These are phyloP conservation scores for Rauvolfia tetraphylla DNA, from an alignment of 257 asterid genomes.

Conservation along the genomic window DNA sequence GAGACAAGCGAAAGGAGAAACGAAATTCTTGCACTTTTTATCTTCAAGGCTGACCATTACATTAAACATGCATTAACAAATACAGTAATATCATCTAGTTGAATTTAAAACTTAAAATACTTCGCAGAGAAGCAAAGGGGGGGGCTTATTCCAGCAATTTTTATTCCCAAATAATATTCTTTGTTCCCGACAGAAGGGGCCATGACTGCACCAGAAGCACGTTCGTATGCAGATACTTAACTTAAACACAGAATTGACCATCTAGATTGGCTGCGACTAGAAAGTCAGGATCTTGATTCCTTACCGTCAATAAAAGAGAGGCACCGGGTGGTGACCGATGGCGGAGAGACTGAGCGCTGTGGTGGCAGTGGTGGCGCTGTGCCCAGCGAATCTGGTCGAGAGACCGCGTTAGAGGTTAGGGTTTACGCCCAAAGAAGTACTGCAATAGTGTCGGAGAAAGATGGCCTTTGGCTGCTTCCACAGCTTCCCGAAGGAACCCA, in stretches of 20 bases:
- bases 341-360: background rate
- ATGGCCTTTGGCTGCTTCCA: background rate
- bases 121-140: background rate
- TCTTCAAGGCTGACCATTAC: background rate
- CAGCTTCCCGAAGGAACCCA: background rate
- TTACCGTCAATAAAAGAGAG: background rate
- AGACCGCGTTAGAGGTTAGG: constrained; percentile 3
- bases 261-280: background rate
- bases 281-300: background rate
- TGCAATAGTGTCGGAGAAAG: no score
- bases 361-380: background rate
- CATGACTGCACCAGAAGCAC: background rate
- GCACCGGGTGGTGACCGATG: no score
- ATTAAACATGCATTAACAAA: no score
- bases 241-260: background rate
- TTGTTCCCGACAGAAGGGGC: no score
- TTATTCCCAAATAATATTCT: background rate
- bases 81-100: background rate
- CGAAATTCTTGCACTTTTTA: background rate
- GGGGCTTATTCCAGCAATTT: background rate
- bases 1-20: background rate
- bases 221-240: background rate
- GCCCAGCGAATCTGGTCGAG: constrained; percentile 2
- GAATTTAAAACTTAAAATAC: background rate
- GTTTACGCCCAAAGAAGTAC: background rate